These are phyloP conservation scores for Zychaea mexicana DNA, from an alignment of 371 early-diverging fungal species.

Conservation along the genomic window DNA sequence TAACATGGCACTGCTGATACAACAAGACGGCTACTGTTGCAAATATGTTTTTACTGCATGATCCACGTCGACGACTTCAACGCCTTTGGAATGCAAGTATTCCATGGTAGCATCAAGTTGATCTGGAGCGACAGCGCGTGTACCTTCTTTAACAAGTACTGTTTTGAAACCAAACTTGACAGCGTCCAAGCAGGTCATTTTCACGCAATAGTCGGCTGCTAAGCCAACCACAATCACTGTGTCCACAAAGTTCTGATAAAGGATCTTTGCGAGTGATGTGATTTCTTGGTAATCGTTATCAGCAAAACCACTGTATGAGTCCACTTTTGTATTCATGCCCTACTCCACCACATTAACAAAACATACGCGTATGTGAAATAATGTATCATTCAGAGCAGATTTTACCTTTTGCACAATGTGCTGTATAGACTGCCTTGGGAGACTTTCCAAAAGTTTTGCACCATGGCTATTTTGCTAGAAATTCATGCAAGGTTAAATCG, in stretches of 20 bases:
- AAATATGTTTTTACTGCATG: neutral
- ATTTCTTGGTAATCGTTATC: conserved; percentile 44
- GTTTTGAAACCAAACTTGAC: conserved; percentile 51
- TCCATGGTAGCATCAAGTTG: conserved; percentile 21
- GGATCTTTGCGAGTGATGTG: conserved; percentile 32
- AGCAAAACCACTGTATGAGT: conserved; percentile 50
- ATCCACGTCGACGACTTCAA: conserved; percentile 11
- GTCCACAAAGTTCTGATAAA: conserved; percentile 34
- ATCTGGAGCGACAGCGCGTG: conserved; percentile 26
- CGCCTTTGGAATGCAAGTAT: conserved; percentile 27
- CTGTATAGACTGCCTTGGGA: conserved; percentile 18
- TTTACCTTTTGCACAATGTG: conserved; percentile 27
- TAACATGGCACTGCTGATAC: neutral
- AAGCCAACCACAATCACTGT: conserved; percentile 37
- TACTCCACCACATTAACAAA: neutral
- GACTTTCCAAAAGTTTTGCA: conserved; percentile 16
- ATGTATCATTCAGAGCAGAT: neutral
- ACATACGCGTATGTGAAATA: neutral
- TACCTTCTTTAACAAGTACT: conserved; percentile 32
- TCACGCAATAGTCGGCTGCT: conserved; percentile 49
- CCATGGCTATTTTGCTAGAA: conserved; percentile 38
- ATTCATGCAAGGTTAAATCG: too few relatives aligned
- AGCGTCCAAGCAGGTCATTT: conserved; percentile 43
- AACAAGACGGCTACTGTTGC: neutral
- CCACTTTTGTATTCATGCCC: conserved; percentile 35